These are phyloP conservation scores for Coffea eugenioides DNA, from an alignment of 257 asterid genomes.

Conservation along the genomic window DNA sequence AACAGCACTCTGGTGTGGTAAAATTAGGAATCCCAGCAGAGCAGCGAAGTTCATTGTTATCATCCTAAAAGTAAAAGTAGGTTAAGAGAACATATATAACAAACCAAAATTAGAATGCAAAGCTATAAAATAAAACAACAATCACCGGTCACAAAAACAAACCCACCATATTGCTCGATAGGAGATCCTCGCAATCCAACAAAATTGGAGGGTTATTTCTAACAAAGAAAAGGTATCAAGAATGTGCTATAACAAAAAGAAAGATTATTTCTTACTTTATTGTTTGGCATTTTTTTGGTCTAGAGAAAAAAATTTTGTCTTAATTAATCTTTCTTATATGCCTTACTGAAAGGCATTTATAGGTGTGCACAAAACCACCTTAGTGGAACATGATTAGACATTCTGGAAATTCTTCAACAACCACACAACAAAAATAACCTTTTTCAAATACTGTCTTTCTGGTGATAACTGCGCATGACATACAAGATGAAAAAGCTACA, in stretches of 20 bases:
- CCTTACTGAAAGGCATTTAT: neutral
- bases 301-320: neutral
- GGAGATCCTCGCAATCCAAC: neutral
- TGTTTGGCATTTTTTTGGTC: neutral
- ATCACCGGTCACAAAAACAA: neutral
- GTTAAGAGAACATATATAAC: neutral
- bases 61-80: too few relatives aligned
- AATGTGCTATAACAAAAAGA: neutral
- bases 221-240: neutral
- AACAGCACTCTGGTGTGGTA: too few relatives aligned
- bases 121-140: neutral
- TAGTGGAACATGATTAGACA: too few relatives aligned
- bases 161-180: neutral
- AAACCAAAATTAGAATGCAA: neutral
- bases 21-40: too few relatives aligned
- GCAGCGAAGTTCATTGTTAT: too few relatives aligned
- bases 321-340: neutral
- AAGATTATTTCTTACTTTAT: neutral
- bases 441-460: too few relatives aligned
- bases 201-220: neutral
- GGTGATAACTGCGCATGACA: too few relatives aligned
- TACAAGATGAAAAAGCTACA: too few relatives aligned
- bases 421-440: slow-evolving; percentile 36
- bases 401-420: neutral
- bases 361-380: neutral